These are phyloP conservation scores for Debaryomycetaceae sp. DNA, from an alignment of 1,139 yeast species.

Conservation along the genomic window DNA sequence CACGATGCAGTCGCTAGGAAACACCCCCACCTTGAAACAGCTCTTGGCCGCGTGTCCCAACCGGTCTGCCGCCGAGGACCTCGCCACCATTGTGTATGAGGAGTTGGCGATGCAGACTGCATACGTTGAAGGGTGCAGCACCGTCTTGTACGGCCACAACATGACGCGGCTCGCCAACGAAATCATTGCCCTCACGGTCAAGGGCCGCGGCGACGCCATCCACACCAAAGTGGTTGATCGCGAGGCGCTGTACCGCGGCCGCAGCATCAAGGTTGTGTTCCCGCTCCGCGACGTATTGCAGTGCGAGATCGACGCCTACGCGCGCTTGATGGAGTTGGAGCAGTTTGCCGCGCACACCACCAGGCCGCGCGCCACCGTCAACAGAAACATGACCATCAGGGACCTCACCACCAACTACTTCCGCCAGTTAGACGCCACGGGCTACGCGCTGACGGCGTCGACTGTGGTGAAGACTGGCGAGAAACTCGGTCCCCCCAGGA, in stretches of 20 bases:
- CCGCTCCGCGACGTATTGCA: conserved; percentile 74
- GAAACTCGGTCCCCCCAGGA: conserved; percentile 60
- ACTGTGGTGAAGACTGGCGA: conserved; percentile 90
- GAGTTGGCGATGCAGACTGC: conserved; percentile 51
- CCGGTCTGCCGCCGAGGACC: conserved; percentile 62
- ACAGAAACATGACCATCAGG: conserved; percentile 73
- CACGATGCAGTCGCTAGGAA: conserved; percentile 1
- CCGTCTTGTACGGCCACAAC: conserved; percentile 69
- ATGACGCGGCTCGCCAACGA: conserved; percentile 84
- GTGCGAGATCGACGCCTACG: conserved; percentile 60
- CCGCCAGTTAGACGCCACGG: conserved; percentile 61
- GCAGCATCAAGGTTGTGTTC: conserved; percentile 43
- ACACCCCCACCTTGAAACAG: conserved; percentile 16
- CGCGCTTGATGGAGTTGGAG: conserved; percentile 29
- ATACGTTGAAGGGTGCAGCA: conserved; percentile 38
- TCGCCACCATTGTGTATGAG: conserved; percentile 44
- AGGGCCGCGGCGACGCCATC: conserved; percentile 79
- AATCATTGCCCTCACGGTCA: conserved; percentile 75
- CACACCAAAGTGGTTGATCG: conserved; percentile 51
- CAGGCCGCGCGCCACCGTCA: conserved; percentile 29
- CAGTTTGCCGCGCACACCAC: conserved; percentile 19
- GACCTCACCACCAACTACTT: conserved; percentile 77
- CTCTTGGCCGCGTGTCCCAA: conserved; percentile 36
- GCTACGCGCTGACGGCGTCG: conserved; percentile 87
- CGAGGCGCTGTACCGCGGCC: conserved; percentile 20